Conservation (phyloP, 768 basidiomycete genomes). For the Collybiopsis luxurians region DNA sequence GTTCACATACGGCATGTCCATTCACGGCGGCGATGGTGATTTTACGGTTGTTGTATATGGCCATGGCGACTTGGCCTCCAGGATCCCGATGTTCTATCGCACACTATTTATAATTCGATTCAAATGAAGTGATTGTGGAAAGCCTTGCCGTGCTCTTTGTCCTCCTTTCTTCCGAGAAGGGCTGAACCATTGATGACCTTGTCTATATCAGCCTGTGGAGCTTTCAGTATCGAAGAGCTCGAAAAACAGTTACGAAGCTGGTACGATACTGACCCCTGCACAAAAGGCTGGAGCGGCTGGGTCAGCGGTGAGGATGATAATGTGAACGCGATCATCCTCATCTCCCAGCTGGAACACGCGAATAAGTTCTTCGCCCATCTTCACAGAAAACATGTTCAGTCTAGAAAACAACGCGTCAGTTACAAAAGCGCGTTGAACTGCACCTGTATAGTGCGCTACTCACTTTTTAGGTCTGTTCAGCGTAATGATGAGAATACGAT, state of each 20-base stretch:
- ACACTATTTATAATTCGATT: no score
- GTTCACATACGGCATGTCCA: slow-evolving; percentile 41
- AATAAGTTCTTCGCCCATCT: slow-evolving; percentile 36
- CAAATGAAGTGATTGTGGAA: slow-evolving; percentile 17
- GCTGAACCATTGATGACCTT: slow-evolving; percentile 47
- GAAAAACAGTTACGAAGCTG: not conserved
- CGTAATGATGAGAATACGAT: no score
- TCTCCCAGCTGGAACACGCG: slow-evolving; percentile 45
- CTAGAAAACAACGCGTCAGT: slow-evolving; percentile 26
- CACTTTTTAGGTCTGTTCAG: no score
- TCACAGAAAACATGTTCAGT: slow-evolving; percentile 39
- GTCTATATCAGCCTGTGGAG: not conserved
- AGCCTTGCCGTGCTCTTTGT: not conserved
- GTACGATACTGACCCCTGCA: slow-evolving; percentile 40
- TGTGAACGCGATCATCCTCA: slow-evolving; percentile 51
- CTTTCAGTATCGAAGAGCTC: slow-evolving; percentile 22
- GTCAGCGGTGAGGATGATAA: slow-evolving; percentile 51
- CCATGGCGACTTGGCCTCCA: slow-evolving; percentile 45
- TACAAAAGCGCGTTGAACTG: no score
- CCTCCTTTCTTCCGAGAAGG: not conserved
- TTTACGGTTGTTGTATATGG: slow-evolving; percentile 52
- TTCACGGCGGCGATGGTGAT: slow-evolving; percentile 51
- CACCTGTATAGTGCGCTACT: no score
- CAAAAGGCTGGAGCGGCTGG: slow-evolving; percentile 50
- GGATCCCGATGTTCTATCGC: slow-evolving; percentile 46